Evolutionary conservation across 139 green algal genomes (phyloP).

Genomic region (Chlorella sorokiniana): DNA sequence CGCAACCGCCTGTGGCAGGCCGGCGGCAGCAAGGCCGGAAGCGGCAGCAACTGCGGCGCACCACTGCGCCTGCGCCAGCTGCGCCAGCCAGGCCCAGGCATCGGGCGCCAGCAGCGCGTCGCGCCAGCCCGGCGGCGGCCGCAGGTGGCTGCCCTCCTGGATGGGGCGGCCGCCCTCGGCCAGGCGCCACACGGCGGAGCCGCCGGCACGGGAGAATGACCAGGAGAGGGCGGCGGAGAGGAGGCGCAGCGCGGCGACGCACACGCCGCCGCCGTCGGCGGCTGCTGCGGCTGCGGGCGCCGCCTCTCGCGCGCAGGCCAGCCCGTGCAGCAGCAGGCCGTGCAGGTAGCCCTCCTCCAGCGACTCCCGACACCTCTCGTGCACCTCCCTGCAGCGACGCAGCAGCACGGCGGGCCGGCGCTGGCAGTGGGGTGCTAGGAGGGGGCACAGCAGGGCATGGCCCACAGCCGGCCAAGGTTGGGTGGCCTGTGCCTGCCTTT

Average conservation of each 20-base stretch:
- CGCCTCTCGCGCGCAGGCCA: constrained; percentile 41
- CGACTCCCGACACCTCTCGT: constrained; percentile 70
- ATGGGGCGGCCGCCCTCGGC: constrained; percentile 10
- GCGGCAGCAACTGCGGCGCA: background rate
- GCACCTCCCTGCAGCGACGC: constrained; percentile 66
- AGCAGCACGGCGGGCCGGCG: no score
- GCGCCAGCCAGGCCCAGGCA: constrained; percentile 65
- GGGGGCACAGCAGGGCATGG: background rate
- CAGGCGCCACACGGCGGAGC: constrained; percentile 20
- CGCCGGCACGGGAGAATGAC: constrained; percentile 67
- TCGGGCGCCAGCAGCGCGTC: constrained; percentile 57
- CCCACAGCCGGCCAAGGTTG: no score
- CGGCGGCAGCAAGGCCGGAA: no score
- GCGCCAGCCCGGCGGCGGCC: constrained; percentile 55
- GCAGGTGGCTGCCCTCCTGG: constrained; percentile 33
- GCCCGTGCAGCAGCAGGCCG: constrained; percentile 66
- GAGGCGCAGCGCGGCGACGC: constrained; percentile 65
- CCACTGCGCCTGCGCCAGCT: constrained; percentile 51
- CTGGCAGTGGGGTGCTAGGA: background rate
- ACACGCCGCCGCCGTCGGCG: constrained; percentile 56
- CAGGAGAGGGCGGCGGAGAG: constrained; percentile 73
- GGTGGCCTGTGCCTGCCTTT: no score
- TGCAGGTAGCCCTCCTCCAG: constrained; percentile 73
- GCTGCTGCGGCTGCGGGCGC: constrained; percentile 31
- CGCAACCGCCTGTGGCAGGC: no score